Base-by-base conservation (phyloP, 352 stramenopile species). In the Phytophthora litchii region DNA sequence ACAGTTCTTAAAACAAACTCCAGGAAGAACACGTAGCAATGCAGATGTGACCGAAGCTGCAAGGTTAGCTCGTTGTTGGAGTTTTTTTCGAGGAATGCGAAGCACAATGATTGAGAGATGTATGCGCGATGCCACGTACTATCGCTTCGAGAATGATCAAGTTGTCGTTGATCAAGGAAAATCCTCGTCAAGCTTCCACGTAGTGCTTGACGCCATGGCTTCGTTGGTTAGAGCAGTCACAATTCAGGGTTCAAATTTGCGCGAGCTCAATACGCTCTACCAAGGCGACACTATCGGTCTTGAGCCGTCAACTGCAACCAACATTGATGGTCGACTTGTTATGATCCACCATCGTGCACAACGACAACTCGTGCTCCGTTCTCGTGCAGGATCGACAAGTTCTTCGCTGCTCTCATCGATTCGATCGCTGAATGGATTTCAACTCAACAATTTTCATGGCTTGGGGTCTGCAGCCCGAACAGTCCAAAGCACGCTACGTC, bases 231-330 rank as follows among this genome's bases (percentile, higher is more conserved):
- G 73, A 41, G 79, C 78, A 5, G 49, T 86, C 0, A 75, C 60
- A n/a, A 63, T 60, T 31, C 43, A 60, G 13, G 79, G 75, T 17
- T 80, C 75, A 19, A 84, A 76, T 34, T 60, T 70, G 3, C 76
- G 76, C 3, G 79, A 89, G 46, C 72, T 89, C n/a, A 75, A 60
- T 29, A 84, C 72, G 16, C 49, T 86, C 1, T 80, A 75, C 36
- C 74, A 87, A 40, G 79, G 79, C 35, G 76, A 89, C 27, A 68
- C 74, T n/a, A 60, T 89, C 9, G 76, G 79, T n/a, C 50, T 73
- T 3, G 72, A 89, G 41, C 71, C 77, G 13, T 77, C 62, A 9
- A 71, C 62, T 3, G 63, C 67, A 4, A 77, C 70, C 7, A 74
- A 74, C 10, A 40, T 47, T 14, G 76, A 84, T 21, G 79, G 79